A percentile compares a stretch with the other conserved stretches of the same genome.
Conservation (phyloP, 2,329 filamentous ascomycete genomes). For the Hypoxylon sp. region DNA sequence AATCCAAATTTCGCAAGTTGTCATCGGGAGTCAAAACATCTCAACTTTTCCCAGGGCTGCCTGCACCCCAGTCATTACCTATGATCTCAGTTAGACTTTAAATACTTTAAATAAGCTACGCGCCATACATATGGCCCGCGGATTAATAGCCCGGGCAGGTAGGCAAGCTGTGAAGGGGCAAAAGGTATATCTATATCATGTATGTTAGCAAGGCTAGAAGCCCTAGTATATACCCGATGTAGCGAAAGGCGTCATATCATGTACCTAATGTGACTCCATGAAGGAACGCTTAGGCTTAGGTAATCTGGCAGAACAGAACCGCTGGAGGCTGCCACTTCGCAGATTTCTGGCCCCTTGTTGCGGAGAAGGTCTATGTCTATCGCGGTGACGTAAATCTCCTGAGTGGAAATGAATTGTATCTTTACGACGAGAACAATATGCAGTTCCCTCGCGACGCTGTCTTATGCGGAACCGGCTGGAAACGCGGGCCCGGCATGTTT, state of each 20-base stretch:
- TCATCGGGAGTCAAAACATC: not conserved
- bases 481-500: conserved; percentile 47
- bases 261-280: not conserved
- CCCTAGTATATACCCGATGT: not conserved
- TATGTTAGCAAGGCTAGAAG: not conserved
- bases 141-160: too few relatives aligned
- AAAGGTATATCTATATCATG: not conserved
- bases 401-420: not conserved
- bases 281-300: not conserved
- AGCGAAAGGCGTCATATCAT: too few relatives aligned
- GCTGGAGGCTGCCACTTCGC: conserved; percentile 2
- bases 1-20: not conserved
- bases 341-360: not conserved
- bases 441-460: conserved; percentile 48
- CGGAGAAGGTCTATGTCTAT: conserved; percentile 3
- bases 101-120: too few relatives aligned
- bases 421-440: conserved; percentile 31
- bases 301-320: not conserved
- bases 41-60: not conserved
- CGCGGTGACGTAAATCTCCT: not conserved
- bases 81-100: too few relatives aligned
- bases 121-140: too few relatives aligned
- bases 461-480: conserved; percentile 51
- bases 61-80: too few relatives aligned
- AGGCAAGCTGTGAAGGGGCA: too few relatives aligned